These are phyloP conservation scores for Saccharomycopsis selenospora DNA, from an alignment of 805 yeast genomes.

Conservation along the genomic window DNA sequence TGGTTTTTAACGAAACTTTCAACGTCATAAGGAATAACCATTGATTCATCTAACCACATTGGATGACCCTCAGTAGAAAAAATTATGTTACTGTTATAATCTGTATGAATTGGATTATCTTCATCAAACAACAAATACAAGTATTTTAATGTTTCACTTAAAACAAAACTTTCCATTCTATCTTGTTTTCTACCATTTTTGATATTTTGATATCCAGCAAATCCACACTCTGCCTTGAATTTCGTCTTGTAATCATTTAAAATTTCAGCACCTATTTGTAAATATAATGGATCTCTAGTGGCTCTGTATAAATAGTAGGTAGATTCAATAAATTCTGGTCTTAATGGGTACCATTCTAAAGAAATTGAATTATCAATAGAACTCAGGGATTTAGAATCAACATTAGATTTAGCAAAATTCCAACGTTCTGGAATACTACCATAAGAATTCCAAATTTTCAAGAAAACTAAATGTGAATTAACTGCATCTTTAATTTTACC, in stretches of 20 bases:
- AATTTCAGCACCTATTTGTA: constrained; percentile 65
- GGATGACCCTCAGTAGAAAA: constrained; percentile 94
- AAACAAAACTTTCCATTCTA: constrained; percentile 86
- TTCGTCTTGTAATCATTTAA: constrained; percentile 45
- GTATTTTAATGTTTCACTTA: constrained; percentile 83
- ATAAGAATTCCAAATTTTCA: constrained; percentile 73
- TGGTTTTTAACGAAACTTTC: constrained; percentile 10
- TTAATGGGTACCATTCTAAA: constrained; percentile 84
- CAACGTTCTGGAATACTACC: constrained; percentile 88
- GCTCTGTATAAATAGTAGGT: constrained; percentile 79
- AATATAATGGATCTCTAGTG: constrained; percentile 76
- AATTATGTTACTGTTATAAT: constrained; percentile 34
- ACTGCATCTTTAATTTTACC: constrained; percentile 69
- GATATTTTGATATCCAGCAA: constrained; percentile 67
- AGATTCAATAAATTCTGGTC: constrained; percentile 90
- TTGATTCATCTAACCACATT: constrained; percentile 51
- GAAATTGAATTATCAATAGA: constrained; percentile 29
- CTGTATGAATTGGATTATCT: constrained; percentile 43
- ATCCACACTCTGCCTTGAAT: constrained; percentile 67
- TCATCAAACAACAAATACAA: constrained; percentile 73
- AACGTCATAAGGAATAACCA: constrained; percentile 26
- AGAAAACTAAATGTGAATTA: constrained; percentile 49
- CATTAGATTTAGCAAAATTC: constrained; percentile 34
- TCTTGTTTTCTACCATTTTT: constrained; percentile 56
- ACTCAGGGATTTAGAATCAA: constrained; percentile 8